Base-by-base conservation (phyloP, 2,329 filamentous ascomycete species). In the Fusarium longipes region DNA sequence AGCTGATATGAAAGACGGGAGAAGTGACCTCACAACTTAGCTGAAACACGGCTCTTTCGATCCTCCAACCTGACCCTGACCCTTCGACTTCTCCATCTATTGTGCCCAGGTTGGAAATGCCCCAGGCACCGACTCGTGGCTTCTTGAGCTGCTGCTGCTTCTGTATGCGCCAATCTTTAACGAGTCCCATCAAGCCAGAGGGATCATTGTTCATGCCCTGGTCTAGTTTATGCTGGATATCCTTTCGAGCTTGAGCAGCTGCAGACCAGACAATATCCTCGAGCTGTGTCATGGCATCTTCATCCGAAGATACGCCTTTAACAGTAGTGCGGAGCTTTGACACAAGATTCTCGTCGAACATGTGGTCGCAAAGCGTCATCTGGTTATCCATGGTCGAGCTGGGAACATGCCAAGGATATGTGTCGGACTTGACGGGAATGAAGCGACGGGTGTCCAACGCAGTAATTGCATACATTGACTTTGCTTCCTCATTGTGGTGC, bases 51-150 rank as follows among this genome's bases (percentile, higher is more conserved):
- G 73, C 40, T 48, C 50, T 47, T 59, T 64, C 51, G 9, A 76
- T 70, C 22, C 44, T 57, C 74, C 74, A 76, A 10, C 32, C 54
- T 12, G 49, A 8, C 17, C 18, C 48, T 14, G 51, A 8, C 12
- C 30, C 48, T n/a, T 47, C 45, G 18, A 29, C 29, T 8, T 30
- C 40, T 20, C 67, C 74, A 42, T 75, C 70, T 2, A 76, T 32
- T 8, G 63, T 69, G 8, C 75, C 75, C 3, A 77, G 54, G 55
- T 77, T 77, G 22, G 71, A 74, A 10, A 75, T 65, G 18, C 62
- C 51, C 67, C 72, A 72, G 1, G 66, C 64, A 14, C 57, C 35
- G 11, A 40, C 48, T 14, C 75, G 66, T 15, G 75, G 71, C 51
- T 71, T 74, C 44, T 68, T 61, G 20, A 67, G 58, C 8, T 61